Evolutionary conservation across 2,329 filamentous ascomycete species (phyloP), one percentile per base, ranked within the genome.

Genomic region (Sporothrix protearum): DNA sequence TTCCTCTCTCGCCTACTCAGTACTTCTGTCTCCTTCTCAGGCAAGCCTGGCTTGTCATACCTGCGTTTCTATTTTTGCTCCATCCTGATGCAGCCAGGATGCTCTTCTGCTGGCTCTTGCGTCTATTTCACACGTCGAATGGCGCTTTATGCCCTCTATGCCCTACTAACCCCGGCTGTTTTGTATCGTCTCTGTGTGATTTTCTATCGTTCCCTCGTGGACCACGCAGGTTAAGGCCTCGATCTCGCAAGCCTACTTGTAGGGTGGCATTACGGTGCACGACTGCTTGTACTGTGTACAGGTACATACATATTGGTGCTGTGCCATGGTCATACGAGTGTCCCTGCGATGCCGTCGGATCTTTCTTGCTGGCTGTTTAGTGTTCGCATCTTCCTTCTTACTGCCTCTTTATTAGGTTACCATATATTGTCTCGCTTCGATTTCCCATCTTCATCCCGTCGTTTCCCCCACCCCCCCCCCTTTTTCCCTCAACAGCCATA

Each of bases 31-130:
- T 61, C 3, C 33, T 39, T 25, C 16, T n/a, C n/a, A n/a, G n/a
- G n/a, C n/a, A n/a, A n/a, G n/a, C 53, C 28, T 69, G 36, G 36
- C 68, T 61, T 53, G 68, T 69, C 59, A 45, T 28, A 49, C 68
- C 42, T 49, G 42, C 9, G 68, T 69, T 69, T 69, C 68, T 69
- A 69, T 69, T 69, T 59, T 42, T 69, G 68, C 51, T 61, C 51
- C 59, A 59, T 55, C 66, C 49, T 45, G n/a, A 42, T 39, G 49
- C 66, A 68, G 33, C 66, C 47, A 55, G n/a, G 49, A n/a, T 55
- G 30, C 36, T 2, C 7, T 33, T 36, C 25, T 47, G 42, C 28
- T 33, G 45, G 45, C 28, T 67, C 45, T 28, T 67, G 42, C 28
- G 28, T 53, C 47, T 39, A 30, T 25, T 39, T 33, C 42, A 19